phyloP scores from a whole-genome alignment of 352 stramenopile genomes.

The Phytophthora chlamydospora region DNA sequence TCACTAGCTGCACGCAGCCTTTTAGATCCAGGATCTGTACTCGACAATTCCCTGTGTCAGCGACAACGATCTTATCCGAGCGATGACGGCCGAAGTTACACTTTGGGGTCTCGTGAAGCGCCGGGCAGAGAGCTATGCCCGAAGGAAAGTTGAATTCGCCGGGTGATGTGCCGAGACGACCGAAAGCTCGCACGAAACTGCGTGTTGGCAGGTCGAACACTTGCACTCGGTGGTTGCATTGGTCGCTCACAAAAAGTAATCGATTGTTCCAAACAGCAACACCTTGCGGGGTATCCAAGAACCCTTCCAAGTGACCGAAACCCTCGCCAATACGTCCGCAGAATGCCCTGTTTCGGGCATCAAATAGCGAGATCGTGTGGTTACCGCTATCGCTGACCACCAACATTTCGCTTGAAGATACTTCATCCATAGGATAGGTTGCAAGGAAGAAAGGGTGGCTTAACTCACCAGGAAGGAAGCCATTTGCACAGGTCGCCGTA shows the following conservation, averaged over 20 bases:
- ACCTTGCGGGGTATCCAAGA: conserved; percentile 63
- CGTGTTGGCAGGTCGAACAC: conserved; percentile 48
- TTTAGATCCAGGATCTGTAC: conserved; percentile 56
- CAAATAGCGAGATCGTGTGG: conserved; percentile 64
- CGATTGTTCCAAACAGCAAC: conserved; percentile 49
- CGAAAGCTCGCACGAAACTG: conserved; percentile 38
- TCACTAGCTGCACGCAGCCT: conserved; percentile 33
- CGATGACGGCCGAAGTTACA: conserved; percentile 61
- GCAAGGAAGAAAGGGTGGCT: conserved; percentile 55
- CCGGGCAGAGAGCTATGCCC: conserved; percentile 46
- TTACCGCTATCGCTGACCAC: conserved; percentile 71
- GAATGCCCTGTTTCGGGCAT: conserved; percentile 42
- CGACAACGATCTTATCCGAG: conserved; percentile 55
- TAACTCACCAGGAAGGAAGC: conserved; percentile 57
- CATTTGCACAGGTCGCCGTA: conserved; percentile 64
- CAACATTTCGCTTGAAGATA: conserved; percentile 17
- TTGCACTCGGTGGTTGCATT: conserved; percentile 75
- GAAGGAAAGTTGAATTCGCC: conserved; percentile 61
- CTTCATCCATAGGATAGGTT: conserved; percentile 11
- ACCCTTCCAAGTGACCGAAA: conserved; percentile 59
- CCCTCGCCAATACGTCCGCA: conserved; percentile 46
- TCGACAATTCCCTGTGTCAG: conserved; percentile 59
- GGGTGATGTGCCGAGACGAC: conserved; percentile 30
- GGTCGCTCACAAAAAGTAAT: conserved; percentile 62
- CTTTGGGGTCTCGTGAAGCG: conserved; percentile 36